These are phyloP conservation scores for Neurospora sp. DNA, from an alignment of 495 filamentous ascomycete genomes.

Conservation along the genomic window DNA sequence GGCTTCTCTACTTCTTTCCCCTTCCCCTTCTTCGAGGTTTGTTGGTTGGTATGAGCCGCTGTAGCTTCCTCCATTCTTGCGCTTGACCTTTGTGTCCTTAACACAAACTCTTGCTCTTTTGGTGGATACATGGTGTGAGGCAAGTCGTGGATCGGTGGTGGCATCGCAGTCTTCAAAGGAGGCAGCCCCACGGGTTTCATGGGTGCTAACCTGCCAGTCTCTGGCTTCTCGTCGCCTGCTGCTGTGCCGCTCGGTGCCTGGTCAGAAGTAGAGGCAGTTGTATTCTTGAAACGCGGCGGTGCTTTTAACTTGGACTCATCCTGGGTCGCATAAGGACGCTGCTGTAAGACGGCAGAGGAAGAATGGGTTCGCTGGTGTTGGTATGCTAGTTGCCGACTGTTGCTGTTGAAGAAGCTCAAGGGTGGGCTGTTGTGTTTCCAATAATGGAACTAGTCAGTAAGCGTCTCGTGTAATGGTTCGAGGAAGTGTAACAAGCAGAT, in stretches of 20 bases:
- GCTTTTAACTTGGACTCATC: slow-evolving; percentile 11
- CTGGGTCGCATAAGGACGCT: slow-evolving; percentile 2
- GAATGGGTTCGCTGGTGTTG: slow-evolving; percentile 11
- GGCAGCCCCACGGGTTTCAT: neutral
- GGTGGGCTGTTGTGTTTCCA: slow-evolving; percentile 8
- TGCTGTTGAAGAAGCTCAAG: slow-evolving; percentile 10
- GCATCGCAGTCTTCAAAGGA: neutral
- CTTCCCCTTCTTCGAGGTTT: neutral
- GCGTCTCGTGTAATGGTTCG: neutral
- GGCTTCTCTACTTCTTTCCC: neutral
- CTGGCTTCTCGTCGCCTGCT: neutral
- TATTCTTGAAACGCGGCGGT: slow-evolving; percentile 3
- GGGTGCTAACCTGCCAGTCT: neutral
- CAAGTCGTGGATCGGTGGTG: slow-evolving; percentile 2
- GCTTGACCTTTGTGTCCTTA: slow-evolving; percentile 16
- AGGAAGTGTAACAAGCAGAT: neutral
- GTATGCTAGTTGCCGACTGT: neutral
- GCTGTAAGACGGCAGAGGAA: slow-evolving; percentile 5
- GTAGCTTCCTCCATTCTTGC: slow-evolving; percentile 11
- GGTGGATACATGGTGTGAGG: slow-evolving; percentile 16
- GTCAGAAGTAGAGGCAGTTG: slow-evolving; percentile 2
- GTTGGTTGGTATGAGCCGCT: neutral
- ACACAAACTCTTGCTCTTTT: slow-evolving; percentile 17
- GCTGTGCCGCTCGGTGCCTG: slow-evolving; percentile 2
- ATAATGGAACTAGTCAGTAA: neutral